Conservation (phyloP, 2,329 filamentous ascomycete species). For the Calonectria pseudoturangicola region DNA sequence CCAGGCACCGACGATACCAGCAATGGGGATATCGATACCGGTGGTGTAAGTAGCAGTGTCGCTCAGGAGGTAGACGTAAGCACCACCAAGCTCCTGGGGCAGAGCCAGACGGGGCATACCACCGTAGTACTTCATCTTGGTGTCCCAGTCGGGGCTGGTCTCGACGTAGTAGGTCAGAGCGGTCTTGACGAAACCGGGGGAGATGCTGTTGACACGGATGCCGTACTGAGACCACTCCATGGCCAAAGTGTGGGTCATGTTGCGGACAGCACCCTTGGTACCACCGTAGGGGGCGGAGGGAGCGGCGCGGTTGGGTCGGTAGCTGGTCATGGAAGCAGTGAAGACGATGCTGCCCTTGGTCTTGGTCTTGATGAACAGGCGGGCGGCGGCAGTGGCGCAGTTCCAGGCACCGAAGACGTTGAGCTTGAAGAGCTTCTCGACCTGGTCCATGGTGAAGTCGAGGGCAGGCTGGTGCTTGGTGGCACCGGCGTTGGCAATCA, state of each 20-base stretch:
- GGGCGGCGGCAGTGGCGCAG: conserved; percentile 66
- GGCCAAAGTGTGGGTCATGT: conserved; percentile 63
- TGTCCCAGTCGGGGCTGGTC: conserved; percentile 72
- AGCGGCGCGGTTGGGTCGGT: conserved; percentile 66
- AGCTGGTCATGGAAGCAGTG: conserved; percentile 68
- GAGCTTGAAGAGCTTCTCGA: conserved; percentile 61
- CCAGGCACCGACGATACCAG: conserved; percentile 50
- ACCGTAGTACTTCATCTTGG: conserved; percentile 75
- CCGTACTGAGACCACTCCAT: conserved; percentile 69
- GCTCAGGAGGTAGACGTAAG: conserved; percentile 74
- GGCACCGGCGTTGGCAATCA: conserved; percentile 70
- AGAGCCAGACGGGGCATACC: conserved; percentile 73
- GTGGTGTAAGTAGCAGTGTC: conserved; percentile 72
- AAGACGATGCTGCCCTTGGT: conserved; percentile 64
- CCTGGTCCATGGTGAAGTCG: conserved; percentile 60
- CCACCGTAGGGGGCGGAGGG: conserved; percentile 66
- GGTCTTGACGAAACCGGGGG: conserved; percentile 57
- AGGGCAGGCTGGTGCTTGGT: conserved; percentile 72
- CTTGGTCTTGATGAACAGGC: conserved; percentile 61
- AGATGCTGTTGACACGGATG: conserved; percentile 56
- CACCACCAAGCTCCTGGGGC: conserved; percentile 72
- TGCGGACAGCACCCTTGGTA: conserved; percentile 65
- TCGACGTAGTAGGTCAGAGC: conserved; percentile 71
- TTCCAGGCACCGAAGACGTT: conserved; percentile 65
- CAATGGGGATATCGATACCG: conserved; percentile 67